Evolutionary conservation across 805 yeast species (phyloP).

Genomic region (Metschnikowia koreensis): DNA sequence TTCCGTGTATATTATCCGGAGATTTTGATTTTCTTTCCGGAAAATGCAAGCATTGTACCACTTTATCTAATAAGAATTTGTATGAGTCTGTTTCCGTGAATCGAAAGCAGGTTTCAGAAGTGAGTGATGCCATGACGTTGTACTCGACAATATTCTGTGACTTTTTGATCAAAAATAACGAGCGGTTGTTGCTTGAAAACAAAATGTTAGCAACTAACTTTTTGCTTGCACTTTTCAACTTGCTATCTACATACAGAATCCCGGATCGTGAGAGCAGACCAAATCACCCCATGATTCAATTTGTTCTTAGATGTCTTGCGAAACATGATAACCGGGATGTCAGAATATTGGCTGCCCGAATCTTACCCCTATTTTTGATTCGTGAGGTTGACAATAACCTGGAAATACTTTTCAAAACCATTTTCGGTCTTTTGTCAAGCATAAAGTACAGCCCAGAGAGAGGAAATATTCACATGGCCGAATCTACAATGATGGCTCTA

Average conservation of each 20-base stretch:
- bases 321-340: slow-evolving; percentile 51
- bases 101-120: slow-evolving; percentile 24
- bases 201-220: slow-evolving; percentile 41
- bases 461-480: slow-evolving; percentile 45
- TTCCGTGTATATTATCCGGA: slow-evolving; percentile 41
- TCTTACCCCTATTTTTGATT: slow-evolving; percentile 53
- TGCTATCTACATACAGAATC: slow-evolving; percentile 54
- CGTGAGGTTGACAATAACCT: slow-evolving; percentile 32
- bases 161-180: slow-evolving; percentile 14
- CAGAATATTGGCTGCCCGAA: slow-evolving; percentile 49
- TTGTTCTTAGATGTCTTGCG: slow-evolving; percentile 39
- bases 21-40: slow-evolving; percentile 31
- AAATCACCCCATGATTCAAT: slow-evolving; percentile 33
- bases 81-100: slow-evolving; percentile 24
- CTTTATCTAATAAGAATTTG: slow-evolving; percentile 23
- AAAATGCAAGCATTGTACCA: slow-evolving; percentile 42
- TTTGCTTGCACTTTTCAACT: slow-evolving; percentile 45
- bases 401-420: slow-evolving; percentile 43
- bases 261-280: slow-evolving; percentile 30
- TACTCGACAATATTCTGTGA: slow-evolving; percentile 26
- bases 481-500: slow-evolving; percentile 59
- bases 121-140: slow-evolving; percentile 21
- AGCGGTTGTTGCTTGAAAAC: slow-evolving; percentile 14
- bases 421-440: slow-evolving; percentile 43
- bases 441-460: slow-evolving; percentile 34